phyloP scores from a whole-genome alignment of 345 rosid species.

The Syzygium aqueum region DNA sequence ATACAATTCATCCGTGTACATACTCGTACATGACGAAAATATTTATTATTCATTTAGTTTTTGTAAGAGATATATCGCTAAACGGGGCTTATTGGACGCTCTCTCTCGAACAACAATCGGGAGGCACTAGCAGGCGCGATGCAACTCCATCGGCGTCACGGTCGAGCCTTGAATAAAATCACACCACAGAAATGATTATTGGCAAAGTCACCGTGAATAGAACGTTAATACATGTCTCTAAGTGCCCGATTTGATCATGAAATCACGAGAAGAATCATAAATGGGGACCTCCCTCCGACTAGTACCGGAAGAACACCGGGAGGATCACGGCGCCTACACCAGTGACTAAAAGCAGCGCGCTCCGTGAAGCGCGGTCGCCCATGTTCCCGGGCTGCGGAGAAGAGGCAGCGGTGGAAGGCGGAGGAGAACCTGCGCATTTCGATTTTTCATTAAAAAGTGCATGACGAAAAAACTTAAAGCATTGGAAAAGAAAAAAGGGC shows the following conservation, averaged over 20 bases:
- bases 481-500: not conserved
- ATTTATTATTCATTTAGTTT: no score
- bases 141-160: not conserved
- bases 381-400: not conserved
- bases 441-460: not conserved
- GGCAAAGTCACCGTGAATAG: not conserved
- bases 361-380: not conserved
- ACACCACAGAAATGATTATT: not conserved
- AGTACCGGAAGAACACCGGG: not conserved
- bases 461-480: not conserved
- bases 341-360: not conserved
- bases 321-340: conserved; percentile 7
- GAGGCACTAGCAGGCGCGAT: no score
- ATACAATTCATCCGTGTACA: not conserved
- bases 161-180: not conserved
- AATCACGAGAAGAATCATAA: not conserved
- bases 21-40: no score
- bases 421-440: conserved; percentile 2
- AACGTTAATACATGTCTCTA: not conserved
- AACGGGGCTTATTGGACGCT: no score
- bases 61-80: no score
- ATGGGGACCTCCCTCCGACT: not conserved
- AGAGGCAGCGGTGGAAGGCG: not conserved
- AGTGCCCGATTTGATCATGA: not conserved
- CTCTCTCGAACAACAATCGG: no score